Evolutionary conservation across 495 filamentous ascomycete species (phyloP).

Genomic region (Annulohypoxylon nitens): DNA sequence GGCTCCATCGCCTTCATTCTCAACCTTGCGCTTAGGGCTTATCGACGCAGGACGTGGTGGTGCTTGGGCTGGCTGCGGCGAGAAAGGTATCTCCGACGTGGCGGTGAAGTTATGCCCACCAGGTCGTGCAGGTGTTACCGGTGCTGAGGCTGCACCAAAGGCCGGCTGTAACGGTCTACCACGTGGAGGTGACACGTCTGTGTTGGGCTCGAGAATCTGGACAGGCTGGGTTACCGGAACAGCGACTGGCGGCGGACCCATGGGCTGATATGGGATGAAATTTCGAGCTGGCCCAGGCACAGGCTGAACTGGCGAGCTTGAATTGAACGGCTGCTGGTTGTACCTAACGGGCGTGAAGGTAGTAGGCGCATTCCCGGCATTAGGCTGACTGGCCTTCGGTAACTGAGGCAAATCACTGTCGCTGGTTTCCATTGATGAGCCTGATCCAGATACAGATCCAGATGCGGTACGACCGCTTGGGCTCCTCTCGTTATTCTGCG

Average conservation of each 20-base stretch:
- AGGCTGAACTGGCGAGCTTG: conserved; percentile 32
- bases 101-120: conserved; percentile 53
- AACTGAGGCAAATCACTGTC: conserved; percentile 4
- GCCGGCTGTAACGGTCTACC: conserved; percentile 1
- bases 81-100: conserved; percentile 55
- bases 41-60: conserved; percentile 20
- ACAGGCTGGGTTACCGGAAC: conserved; percentile 47
- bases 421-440: background rate
- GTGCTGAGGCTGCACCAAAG: conserved; percentile 35
- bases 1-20: conserved; percentile 22
- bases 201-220: conserved; percentile 56
- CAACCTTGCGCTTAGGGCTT: conserved; percentile 28
- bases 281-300: conserved; percentile 14
- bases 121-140: conserved; percentile 43
- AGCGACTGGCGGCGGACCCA: conserved; percentile 48
- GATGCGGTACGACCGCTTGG: conserved; percentile 22
- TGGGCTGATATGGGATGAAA: conserved; percentile 58
- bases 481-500: background rate
- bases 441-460: conserved; percentile 21
- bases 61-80: conserved; percentile 30
- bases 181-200: conserved; percentile 12
- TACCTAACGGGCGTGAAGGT: conserved; percentile 37
- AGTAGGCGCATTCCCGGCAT: conserved; percentile 29
- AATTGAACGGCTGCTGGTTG: conserved; percentile 28
- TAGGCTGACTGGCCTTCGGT: conserved; percentile 21